Conservation (phyloP, 306 rosid species). For the Lotus japonicus region DNA sequence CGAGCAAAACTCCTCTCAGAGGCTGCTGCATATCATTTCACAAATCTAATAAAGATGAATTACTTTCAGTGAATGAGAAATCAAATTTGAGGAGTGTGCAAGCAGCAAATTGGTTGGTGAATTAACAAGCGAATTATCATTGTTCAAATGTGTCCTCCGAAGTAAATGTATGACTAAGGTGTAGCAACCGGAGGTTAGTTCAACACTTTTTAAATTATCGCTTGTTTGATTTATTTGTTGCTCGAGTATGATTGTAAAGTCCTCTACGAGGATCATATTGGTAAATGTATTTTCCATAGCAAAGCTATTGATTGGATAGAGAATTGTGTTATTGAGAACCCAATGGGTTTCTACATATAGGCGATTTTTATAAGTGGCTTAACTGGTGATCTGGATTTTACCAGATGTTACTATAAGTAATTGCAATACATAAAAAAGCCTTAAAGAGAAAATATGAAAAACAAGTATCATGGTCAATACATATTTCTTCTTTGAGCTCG, state of each 20-base stretch:
- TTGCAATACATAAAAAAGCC: background rate
- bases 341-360: too few relatives aligned
- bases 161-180: background rate
- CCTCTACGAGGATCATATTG: too few relatives aligned
- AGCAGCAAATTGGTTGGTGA: conserved; percentile 28
- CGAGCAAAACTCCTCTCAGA: conserved; percentile 47
- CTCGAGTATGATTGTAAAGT: too few relatives aligned
- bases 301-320: too few relatives aligned
- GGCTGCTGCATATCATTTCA: conserved; percentile 42
- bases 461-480: background rate
- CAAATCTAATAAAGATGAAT: conserved; percentile 39
- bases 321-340: too few relatives aligned
- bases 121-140: conserved; percentile 19
- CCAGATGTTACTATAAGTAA: too few relatives aligned
- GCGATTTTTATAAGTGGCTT: too few relatives aligned
- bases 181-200: conserved; percentile 34
- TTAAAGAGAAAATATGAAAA: background rate
- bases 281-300: too few relatives aligned
- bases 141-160: background rate
- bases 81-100: conserved; percentile 45
- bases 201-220: background rate
- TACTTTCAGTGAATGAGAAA: conserved; percentile 34
- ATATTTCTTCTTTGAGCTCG: background rate
- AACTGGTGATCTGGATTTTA: too few relatives aligned
- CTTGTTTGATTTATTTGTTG: background rate